A percentile compares a stretch with the other conserved stretches of the same genome.
Evolutionary conservation across 2,329 filamentous ascomycete genomes (phyloP).

Genomic region (Apiospora malaysiana): DNA sequence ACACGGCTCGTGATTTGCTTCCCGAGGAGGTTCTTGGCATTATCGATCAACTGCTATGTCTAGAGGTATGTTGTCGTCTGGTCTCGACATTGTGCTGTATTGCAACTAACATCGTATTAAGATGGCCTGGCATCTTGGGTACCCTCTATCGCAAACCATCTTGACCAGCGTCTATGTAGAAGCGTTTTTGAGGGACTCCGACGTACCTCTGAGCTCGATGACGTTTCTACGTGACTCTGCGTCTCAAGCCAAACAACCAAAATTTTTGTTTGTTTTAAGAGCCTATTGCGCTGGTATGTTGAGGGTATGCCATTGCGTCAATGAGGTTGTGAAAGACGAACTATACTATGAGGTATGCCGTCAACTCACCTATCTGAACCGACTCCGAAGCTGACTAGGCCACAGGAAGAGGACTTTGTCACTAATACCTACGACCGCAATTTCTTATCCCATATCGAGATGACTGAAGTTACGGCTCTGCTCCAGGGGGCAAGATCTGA

Average conservation of each 20-base stretch:
- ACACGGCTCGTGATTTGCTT: conserved; percentile 69
- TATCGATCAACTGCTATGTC: conserved; percentile 89
- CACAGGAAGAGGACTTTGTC: conserved; percentile 92
- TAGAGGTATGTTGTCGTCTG: conserved; percentile 67
- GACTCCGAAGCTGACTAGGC: conserved; percentile 22
- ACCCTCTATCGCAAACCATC: conserved; percentile 91
- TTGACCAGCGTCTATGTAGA: conserved; percentile 94
- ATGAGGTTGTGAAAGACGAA: conserved; percentile 77
- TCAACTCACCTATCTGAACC: neutral
- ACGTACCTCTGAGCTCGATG: conserved; percentile 67
- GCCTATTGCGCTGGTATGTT: conserved; percentile 87
- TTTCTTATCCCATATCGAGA: conserved; percentile 69
- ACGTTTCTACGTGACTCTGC: conserved; percentile 54
- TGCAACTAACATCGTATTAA: conserved; percentile 40
- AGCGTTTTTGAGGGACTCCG: conserved; percentile 74
- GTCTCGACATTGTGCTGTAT: neutral
- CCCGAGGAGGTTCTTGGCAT: conserved; percentile 88
- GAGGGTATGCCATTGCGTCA: conserved; percentile 82
- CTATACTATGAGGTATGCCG: conserved; percentile 82
- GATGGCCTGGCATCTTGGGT: conserved; percentile 98
- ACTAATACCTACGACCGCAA: conserved; percentile 87
- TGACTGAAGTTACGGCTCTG: conserved; percentile 59
- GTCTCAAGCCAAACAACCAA: conserved; percentile 38
- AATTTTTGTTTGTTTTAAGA: conserved; percentile 70
- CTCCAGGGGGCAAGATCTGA: conserved; percentile 50